Percentiles rank a stretch among this genome's conserved stretches.
These are phyloP conservation scores for Plantago elongata DNA, from an alignment of 257 asterid genomes.

Conservation along the genomic window DNA sequence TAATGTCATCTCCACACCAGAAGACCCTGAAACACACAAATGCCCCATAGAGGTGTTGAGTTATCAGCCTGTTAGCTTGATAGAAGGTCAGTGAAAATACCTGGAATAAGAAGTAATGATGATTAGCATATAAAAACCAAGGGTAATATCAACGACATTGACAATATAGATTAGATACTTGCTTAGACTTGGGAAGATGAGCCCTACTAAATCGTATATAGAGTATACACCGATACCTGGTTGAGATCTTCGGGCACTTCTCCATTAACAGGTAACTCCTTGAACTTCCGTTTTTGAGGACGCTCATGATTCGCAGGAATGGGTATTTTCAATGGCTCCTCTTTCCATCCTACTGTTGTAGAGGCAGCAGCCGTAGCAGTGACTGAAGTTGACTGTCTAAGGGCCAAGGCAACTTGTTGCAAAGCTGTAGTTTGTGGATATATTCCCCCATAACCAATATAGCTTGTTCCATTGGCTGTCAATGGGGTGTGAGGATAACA, in stretches of 20 bases:
- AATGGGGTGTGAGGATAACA: conserved; percentile 43
- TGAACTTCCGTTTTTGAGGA: conserved; percentile 79
- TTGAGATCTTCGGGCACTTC: conserved; percentile 35
- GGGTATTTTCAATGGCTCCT: conserved; percentile 29
- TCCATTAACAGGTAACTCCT: conserved; percentile 64
- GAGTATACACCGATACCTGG: conserved; percentile 49
- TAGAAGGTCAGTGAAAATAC: conserved; percentile 97
- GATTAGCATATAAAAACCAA: conserved; percentile 38
- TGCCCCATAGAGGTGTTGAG: conserved; percentile 52
- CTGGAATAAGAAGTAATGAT: conserved; percentile 74
- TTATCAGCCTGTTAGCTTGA: conserved; percentile 85
- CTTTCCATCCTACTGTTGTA: conserved; percentile 33
- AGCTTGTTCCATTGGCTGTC: conserved; percentile 57
- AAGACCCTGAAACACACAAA: conserved; percentile 61
- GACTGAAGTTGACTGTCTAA: conserved; percentile 64
- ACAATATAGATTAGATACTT: conserved; percentile 1
- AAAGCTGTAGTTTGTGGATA: conserved; percentile 87
- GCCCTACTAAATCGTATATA: conserved; percentile 13
- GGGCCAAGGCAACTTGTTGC: conserved; percentile 91
- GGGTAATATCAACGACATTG: conserved; percentile 11
- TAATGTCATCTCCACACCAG: conserved; percentile 43
- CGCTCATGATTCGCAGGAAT: conserved; percentile 46
- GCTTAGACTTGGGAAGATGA: conserved; percentile 2
- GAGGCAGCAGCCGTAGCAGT: conserved; percentile 56
- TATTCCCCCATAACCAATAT: conserved; percentile 89